Evolutionary conservation across 2,329 filamentous ascomycete species (phyloP), one percentile per base, ranked within the genome.

Genomic region (Anthostomella pinea): DNA sequence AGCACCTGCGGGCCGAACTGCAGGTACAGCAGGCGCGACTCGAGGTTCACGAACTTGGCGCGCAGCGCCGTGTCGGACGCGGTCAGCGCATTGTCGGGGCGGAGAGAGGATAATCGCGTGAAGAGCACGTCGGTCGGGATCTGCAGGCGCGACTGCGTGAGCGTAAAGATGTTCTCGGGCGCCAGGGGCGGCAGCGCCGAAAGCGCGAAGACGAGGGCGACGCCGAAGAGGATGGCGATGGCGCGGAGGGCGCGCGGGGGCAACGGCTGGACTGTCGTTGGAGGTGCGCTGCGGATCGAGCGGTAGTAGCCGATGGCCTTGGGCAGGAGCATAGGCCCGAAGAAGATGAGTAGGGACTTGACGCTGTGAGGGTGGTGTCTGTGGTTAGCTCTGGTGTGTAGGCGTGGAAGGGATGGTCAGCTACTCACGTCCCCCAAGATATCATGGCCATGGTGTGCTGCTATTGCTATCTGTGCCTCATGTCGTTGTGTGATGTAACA

Each of bases 71-170:
- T 69, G 64, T 97, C 90, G 9, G 60, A 41, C 0, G 64, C 45
- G 0, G 77, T 82, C 3, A 87, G 69, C 8, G 50, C 48, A 25
- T 52, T 50, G 30, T 16, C 49, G 0, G 73, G 67, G 0, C 83
- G 75, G 2, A 83, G 56, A 2, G 72, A 61, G 4, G 73, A 64
- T 8, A 97, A 73, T 11, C 91, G 85, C 41, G 76, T 79, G 63
- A 95, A 93, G 43, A 97, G 74, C 21, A 94, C 82, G 56, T 91
- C 86, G 26, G 79, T 83, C n/a, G 88, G 82, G 26, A 86, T 91
- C 54, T 89, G 85, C 13, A 97, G 79, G 21, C 90, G 86, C 33
- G 87, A 93, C 38, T 81, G 72, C 1, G 91, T 96, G 13, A 70
- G 63, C 19, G 63, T 57, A 71, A 97, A 95, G 61, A 97, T 69